A percentile compares a stretch with the other conserved stretches of the same genome.
Conservation (phyloP, 148 eudicot species). For the Beta vulgaris region DNA sequence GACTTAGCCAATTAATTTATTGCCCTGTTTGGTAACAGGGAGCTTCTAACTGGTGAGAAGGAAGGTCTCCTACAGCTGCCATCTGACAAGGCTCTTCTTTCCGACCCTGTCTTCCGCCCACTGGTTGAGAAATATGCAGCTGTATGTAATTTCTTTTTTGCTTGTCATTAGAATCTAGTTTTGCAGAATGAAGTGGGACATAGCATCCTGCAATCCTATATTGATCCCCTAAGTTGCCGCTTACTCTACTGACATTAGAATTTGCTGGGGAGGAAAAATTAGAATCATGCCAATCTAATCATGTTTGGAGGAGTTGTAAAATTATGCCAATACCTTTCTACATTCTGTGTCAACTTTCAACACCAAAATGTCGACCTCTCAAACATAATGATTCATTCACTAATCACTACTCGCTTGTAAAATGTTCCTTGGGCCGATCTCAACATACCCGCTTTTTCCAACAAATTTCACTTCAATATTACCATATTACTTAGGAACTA, state of each 20-base stretch:
- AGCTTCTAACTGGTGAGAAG: constrained; percentile 86
- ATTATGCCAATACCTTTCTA: too few relatives aligned
- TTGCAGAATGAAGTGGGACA: neutral
- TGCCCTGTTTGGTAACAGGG: constrained; percentile 37
- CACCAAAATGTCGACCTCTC: too few relatives aligned
- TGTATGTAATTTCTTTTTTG: constrained; percentile 30
- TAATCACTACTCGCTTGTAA: too few relatives aligned
- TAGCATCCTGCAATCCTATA: neutral
- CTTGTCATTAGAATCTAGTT: neutral
- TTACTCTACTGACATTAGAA: neutral
- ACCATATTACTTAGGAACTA: neutral
- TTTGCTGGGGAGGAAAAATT: too few relatives aligned
- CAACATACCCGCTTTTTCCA: too few relatives aligned
- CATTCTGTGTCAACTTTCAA: too few relatives aligned
- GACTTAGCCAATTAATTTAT: neutral
- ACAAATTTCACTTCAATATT: neutral
- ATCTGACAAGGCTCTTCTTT: constrained; percentile 81
- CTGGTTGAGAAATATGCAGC: constrained; percentile 89
- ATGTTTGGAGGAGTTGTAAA: too few relatives aligned
- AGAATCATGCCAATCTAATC: neutral
- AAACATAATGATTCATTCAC: too few relatives aligned
- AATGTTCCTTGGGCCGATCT: too few relatives aligned
- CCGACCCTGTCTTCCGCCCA: constrained; percentile 75
- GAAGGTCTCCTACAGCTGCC: constrained; percentile 89
- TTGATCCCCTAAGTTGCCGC: too few relatives aligned